Percentiles rank a stretch among this genome's conserved stretches.
phyloP scores from a whole-genome alignment of 2,329 filamentous ascomycete genomes.

The Herpomyces periplanetae region DNA sequence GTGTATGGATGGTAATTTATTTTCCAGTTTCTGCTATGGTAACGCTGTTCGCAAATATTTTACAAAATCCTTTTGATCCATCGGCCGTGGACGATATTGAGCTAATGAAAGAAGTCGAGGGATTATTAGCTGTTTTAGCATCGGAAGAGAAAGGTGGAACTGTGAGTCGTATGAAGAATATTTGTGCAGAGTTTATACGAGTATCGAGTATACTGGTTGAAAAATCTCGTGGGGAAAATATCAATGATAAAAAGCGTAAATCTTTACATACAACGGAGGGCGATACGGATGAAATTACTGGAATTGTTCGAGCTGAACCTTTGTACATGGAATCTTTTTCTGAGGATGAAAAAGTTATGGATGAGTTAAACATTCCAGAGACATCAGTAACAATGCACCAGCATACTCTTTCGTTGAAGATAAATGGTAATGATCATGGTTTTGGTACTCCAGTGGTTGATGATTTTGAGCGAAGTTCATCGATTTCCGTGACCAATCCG shows the following conservation, averaged over 20 bases:
- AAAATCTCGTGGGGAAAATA: conserved; percentile 49
- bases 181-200: conserved; percentile 83
- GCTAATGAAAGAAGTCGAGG: conserved; percentile 69
- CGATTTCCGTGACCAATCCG: too few species aligned
- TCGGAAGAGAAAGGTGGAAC: conserved; percentile 59
- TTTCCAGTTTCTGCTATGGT: conserved; percentile 84
- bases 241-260: conserved; percentile 52
- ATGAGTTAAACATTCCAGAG: too few species aligned
- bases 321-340: too few species aligned
- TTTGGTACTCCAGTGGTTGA: too few species aligned
- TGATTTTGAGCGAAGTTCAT: too few species aligned
- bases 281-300: too few species aligned
- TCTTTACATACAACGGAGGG: too few species aligned
- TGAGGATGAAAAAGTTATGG: too few species aligned
- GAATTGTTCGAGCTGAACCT: too few species aligned
- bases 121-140: conserved; percentile 57
- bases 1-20: conserved; percentile 83
- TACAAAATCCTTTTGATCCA: conserved; percentile 72
- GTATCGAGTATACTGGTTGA: conserved; percentile 71
- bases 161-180: conserved; percentile 63
- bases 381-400: too few species aligned
- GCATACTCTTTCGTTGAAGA: too few species aligned
- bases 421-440: too few species aligned
- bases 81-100: conserved; percentile 56
- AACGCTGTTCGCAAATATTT: conserved; percentile 72